Evolutionary conservation across 1,284 basidiomycete species (phyloP), one percentile per base, ranked within the genome.

Genomic region (Phellinidium pouzarii): DNA sequence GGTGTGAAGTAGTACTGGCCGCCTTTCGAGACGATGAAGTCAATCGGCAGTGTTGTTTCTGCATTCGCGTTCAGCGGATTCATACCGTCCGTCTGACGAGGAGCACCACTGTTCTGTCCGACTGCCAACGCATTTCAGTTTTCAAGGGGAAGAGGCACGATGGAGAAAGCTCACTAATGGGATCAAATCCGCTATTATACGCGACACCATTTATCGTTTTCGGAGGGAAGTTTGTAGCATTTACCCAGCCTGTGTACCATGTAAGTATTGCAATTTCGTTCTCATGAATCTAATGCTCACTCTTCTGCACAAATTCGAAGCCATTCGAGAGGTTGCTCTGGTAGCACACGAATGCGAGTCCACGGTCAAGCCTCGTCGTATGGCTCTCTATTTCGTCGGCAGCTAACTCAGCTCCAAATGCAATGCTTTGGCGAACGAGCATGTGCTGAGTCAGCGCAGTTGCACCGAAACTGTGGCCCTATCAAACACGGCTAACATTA

Each of bases 311-410:
- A 63, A 78, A 77, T 43, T 69, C 66, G 66, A 79, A 80, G 1
- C 74, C 76, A 23, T 69, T 60, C 4, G 54, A 59, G 53, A 80
- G 70, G 56, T 65, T 70, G 50, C 71, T 72, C 60, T 78, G 76
- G 56, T 78, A 78, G 43, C 67, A 71, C 11, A 66, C 71, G 59
- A 79, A 79, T 22, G 76, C 66, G 17, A 79, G 64, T 22, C 78
- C 77, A 31, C 78, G 72, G n/a, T 65, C 71, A 17, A 69, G 59
- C 12, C 59, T 53, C 2, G 77, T 76, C 59, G 66, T 67, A 38
- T 68, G 63, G 6, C 60, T 41, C 0, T 57, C 23, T 1, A 58
- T 58, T 57, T 79, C 77, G 1, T 64, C 61, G 6, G 52, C 46
- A 0, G 72, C 72, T 3, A 78, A 65, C 64, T 74, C 74, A 29